Evolutionary conservation across 805 yeast species (phyloP).

Genomic region (Starmerella kuoi): DNA sequence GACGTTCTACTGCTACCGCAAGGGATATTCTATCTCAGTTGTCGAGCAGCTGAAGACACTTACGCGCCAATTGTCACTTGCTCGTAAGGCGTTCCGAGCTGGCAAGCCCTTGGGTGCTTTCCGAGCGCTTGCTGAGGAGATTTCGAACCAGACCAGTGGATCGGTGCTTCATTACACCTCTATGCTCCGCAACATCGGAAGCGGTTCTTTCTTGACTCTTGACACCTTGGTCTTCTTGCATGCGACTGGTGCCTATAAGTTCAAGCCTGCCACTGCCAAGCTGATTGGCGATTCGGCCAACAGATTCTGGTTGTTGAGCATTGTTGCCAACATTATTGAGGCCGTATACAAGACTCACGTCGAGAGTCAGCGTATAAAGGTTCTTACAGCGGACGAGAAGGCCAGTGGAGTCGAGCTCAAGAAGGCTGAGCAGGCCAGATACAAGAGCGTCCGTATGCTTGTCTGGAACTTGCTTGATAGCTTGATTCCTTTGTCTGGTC

Average conservation of each 20-base stretch:
- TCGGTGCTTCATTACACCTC: slow-evolving; percentile 38
- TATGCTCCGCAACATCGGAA: slow-evolving; percentile 28
- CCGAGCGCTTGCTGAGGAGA: slow-evolving; percentile 53
- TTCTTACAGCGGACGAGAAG: slow-evolving; percentile 20
- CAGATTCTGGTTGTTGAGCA: slow-evolving; percentile 62
- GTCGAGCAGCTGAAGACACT: slow-evolving; percentile 43
- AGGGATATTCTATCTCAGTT: slow-evolving; percentile 40
- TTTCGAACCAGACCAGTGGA: slow-evolving; percentile 59
- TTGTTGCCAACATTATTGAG: slow-evolving; percentile 49
- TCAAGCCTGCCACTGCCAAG: slow-evolving; percentile 20
- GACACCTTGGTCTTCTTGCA: slow-evolving; percentile 30
- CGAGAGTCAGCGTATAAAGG: slow-evolving; percentile 30
- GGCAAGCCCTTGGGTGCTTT: slow-evolving; percentile 65
- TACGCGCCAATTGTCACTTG: slow-evolving; percentile 49
- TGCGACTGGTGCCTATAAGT: slow-evolving; percentile 29
- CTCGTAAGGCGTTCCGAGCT: slow-evolving; percentile 75
- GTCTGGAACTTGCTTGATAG: slow-evolving; percentile 67
- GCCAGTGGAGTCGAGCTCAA: slow-evolving; percentile 36
- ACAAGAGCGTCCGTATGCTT: slow-evolving; percentile 30
- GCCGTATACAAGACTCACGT: slow-evolving; percentile 44
- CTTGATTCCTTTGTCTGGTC: slow-evolving; percentile 60
- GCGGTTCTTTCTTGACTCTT: slow-evolving; percentile 28
- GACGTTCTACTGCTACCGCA: slow-evolving; percentile 45
- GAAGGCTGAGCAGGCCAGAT: slow-evolving; percentile 21
- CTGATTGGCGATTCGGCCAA: slow-evolving; percentile 13